These are phyloP conservation scores for Hansenula lynferdii DNA, from an alignment of 1,139 yeast genomes.

Conservation along the genomic window DNA sequence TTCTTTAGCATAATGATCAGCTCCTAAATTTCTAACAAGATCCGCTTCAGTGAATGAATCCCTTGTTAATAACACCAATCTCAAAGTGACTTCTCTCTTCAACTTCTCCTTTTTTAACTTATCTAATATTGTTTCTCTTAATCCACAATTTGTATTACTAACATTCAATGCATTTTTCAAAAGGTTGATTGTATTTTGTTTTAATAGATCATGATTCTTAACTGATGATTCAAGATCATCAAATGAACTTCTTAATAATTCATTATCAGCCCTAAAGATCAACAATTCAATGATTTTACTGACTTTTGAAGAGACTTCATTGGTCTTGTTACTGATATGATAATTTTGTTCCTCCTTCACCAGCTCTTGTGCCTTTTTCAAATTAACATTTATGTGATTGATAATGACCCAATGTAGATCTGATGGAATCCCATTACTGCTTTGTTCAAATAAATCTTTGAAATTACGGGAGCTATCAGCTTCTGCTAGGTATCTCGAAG, in stretches of 20 bases:
- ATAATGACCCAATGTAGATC: slow-evolving; percentile 32
- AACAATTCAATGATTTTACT: slow-evolving; percentile 37
- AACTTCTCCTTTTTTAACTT: slow-evolving; percentile 35
- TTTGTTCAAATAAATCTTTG: slow-evolving; percentile 28
- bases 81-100: slow-evolving; percentile 19
- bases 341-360: slow-evolving; percentile 17
- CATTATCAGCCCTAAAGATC: slow-evolving; percentile 45
- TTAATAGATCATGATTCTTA: slow-evolving; percentile 27
- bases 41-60: slow-evolving; percentile 12
- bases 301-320: slow-evolving; percentile 35
- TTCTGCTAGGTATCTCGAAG: slow-evolving; percentile 36
- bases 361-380: slow-evolving; percentile 39
- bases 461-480: slow-evolving; percentile 38
- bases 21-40: slow-evolving; percentile 17
- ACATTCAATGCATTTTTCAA: slow-evolving; percentile 41
- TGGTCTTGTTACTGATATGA: slow-evolving; percentile 22
- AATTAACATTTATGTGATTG: slow-evolving; percentile 29
- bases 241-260: slow-evolving; percentile 34
- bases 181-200: slow-evolving; percentile 35
- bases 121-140: slow-evolving; percentile 41
- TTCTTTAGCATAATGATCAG: slow-evolving; percentile 7
- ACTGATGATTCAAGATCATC: slow-evolving; percentile 8
- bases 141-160: slow-evolving; percentile 41
- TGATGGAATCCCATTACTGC: neutral
- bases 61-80: slow-evolving; percentile 18